A percentile compares a stretch with the other conserved stretches of the same genome.
Evolutionary conservation across 306 rosid species (phyloP).

Genomic region (Pachyrhizus erosus): DNA sequence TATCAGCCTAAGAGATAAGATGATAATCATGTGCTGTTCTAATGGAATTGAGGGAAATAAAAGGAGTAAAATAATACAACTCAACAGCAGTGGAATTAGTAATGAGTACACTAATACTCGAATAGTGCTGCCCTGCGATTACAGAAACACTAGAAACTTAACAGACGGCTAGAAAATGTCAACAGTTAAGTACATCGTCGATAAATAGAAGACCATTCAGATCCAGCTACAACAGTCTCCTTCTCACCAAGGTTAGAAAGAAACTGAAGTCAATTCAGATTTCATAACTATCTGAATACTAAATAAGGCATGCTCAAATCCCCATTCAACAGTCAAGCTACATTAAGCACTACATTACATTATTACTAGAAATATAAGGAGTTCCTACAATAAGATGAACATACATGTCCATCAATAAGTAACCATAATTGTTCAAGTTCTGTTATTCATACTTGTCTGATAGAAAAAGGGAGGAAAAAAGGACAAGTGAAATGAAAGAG

Average conservation of each 20-base stretch:
- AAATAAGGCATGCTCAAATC: constrained; percentile 44
- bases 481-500: constrained; percentile 50
- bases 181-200: constrained; percentile 37
- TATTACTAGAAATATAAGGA: constrained; percentile 61
- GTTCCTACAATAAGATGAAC: constrained; percentile 71
- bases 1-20: constrained; percentile 12
- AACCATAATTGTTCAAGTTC: constrained; percentile 57
- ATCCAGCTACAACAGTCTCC: constrained; percentile 12
- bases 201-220: constrained; percentile 32
- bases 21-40: not conserved
- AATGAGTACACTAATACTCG: constrained; percentile 25
- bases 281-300: constrained; percentile 39
- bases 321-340: constrained; percentile 55
- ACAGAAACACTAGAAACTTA: constrained; percentile 37
- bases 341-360: constrained; percentile 67
- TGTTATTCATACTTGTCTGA: constrained; percentile 56
- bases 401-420: constrained; percentile 61
- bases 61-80: constrained; percentile 25
- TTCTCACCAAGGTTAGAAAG: constrained; percentile 20
- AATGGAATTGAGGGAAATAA: constrained; percentile 36
- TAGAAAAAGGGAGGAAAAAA: constrained; percentile 35
- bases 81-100: constrained; percentile 18
- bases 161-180: constrained; percentile 27
- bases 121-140: constrained; percentile 2
- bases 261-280: constrained; percentile 34